Evolutionary conservation across 176 grass and related monocot genomes (phyloP).

Genomic region (Zoysia japonica): DNA sequence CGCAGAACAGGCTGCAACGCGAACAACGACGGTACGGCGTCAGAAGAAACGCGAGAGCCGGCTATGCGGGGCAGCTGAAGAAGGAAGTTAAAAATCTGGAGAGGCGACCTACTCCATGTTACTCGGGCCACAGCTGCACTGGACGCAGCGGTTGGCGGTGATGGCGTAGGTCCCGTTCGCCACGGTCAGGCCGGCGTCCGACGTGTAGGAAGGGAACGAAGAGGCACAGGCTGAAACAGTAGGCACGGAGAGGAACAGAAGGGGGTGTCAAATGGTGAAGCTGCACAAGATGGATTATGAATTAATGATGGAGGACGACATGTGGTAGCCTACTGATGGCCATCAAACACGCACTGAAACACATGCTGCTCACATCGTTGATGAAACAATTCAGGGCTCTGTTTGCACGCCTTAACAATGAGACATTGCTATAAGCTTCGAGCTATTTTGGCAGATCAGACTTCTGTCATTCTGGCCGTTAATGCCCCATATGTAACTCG

Average conservation of each 20-base stretch:
- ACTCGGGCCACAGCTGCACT: constrained; percentile 88
- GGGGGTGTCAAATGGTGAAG: not conserved
- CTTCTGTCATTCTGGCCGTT: not conserved
- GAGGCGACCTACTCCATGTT: constrained; percentile 57
- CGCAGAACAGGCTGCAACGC: constrained; percentile 67
- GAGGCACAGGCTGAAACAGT: constrained; percentile 59
- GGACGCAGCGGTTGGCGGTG: constrained; percentile 71
- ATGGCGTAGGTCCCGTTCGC: constrained; percentile 81
- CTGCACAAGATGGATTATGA: not conserved
- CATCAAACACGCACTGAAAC: not conserved
- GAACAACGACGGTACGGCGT: not conserved
- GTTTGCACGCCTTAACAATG: not conserved
- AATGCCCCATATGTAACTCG: not conserved
- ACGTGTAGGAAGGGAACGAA: constrained; percentile 54
- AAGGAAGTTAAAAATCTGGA: not conserved
- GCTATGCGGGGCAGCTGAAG: not conserved
- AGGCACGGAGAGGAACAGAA: not conserved
- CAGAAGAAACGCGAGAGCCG: not conserved
- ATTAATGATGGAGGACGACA: constrained; percentile 3
- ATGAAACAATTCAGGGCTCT: too few relatives aligned
- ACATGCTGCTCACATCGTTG: constrained; percentile 23
- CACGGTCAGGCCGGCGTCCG: constrained; percentile 69
- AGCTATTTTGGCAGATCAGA: not conserved
- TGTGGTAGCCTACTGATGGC: not conserved
- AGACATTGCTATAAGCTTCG: not conserved